Base-by-base conservation (phyloP, 176 grass and related monocot genomes). In the Avena insularis region DNA sequence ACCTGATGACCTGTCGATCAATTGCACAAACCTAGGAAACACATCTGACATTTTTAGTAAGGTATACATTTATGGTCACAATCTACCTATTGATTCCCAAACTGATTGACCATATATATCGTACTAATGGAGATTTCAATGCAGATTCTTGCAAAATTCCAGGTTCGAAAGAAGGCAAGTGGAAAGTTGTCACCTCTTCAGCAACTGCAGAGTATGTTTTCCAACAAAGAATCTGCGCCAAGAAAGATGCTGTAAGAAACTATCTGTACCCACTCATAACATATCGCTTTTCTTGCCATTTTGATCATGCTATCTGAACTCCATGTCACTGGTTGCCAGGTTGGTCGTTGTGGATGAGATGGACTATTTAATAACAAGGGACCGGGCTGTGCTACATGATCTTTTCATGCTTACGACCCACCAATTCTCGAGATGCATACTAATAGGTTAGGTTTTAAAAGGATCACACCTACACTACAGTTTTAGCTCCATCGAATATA, bases 291-390 rank as follows among this genome's bases (percentile, higher is more conserved):
- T 76, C 35, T 70, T 83, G 66, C 73, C 77, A 82, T 38, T 75
- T 86, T 82, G 76, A 38, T 78, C 53, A n/a, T 35, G 25, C 33
- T 60, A 51, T 87, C 89, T 87, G 70, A 87, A 51, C 47, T 78
- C 5, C 3, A 48, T 84, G 35, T n/a, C 78, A 75, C 57, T 77
- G 23, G 33, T 46, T 81, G 35, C 71, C 84, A 99, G 97, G 65
- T 83, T 99, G 89, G 85, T 99, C 43, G 80, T 99, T 86, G 91
- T 91, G 48, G 97, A 99, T 76, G 97, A 99, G 92, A 97, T 99
- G 91, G 94, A 99, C 82, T 99, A 94, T 63, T 89, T 97, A 46
- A 93, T 99, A 86, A 99, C 94, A 76, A 96, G 89, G 81, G 97
- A 99, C 65, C 79, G 87, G 11, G 89, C 86, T 35, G 92, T 99